Evolutionary conservation across 2,329 filamentous ascomycete species (phyloP).

Genomic region (Fusarium subglutinans): DNA sequence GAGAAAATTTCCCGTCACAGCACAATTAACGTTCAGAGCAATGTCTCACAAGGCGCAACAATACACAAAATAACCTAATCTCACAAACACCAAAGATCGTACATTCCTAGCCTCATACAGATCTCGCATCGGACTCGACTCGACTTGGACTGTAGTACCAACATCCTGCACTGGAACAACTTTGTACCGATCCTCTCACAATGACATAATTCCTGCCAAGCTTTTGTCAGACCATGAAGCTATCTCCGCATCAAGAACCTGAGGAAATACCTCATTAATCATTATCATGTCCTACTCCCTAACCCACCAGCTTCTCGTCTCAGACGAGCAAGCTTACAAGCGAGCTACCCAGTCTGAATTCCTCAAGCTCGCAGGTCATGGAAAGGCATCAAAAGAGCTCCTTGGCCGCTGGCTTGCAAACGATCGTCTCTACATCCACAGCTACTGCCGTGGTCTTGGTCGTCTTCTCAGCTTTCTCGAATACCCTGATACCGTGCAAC

Average conservation of each 20-base stretch:
- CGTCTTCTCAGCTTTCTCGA: constrained; percentile 70
- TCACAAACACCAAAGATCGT: background rate
- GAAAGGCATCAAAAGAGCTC: constrained; percentile 63
- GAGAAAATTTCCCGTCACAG: accelerated
- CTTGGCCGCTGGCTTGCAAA: constrained; percentile 76
- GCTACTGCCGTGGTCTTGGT: constrained; percentile 74
- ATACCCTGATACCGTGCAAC: constrained; percentile 53
- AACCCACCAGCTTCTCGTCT: constrained; percentile 65
- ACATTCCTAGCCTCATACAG: background rate
- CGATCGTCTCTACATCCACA: constrained; percentile 76
- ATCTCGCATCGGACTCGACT: background rate
- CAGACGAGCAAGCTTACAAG: constrained; percentile 56
- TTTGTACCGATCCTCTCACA: constrained; percentile 24
- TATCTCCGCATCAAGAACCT: constrained; percentile 15
- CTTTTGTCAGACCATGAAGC: constrained; percentile 13
- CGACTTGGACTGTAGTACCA: background rate
- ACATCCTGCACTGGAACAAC: constrained; percentile 30
- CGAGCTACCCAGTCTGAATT: constrained; percentile 73
- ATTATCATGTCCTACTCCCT: constrained; percentile 51
- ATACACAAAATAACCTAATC: background rate
- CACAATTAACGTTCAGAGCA: background rate
- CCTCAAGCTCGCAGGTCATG: constrained; percentile 70
- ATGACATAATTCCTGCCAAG: constrained; percentile 35
- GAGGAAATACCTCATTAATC: background rate
- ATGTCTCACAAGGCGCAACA: background rate